Percentiles rank a stretch among this genome's conserved stretches.
Conservation (phyloP, 805 yeast species). For the Danielozyma ontarioensis region DNA sequence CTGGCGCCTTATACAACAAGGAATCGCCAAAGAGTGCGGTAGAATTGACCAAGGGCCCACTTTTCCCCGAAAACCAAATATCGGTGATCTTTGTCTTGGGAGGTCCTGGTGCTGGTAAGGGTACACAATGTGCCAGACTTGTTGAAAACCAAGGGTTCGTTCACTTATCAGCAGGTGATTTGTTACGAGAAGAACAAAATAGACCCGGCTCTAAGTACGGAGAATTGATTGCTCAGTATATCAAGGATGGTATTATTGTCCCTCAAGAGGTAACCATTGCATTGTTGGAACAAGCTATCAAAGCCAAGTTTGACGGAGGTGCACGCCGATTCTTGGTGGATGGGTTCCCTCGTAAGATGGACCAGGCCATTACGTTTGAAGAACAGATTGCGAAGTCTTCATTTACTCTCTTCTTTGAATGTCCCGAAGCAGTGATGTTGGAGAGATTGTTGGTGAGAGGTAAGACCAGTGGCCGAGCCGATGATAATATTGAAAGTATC, state of each 20-base stretch:
- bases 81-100: conserved; percentile 89
- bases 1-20: conserved; percentile 39
- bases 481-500: conserved; percentile 89
- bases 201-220: conserved; percentile 83
- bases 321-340: conserved; percentile 73
- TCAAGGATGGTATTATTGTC: conserved; percentile 84
- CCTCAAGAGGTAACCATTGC: conserved; percentile 92
- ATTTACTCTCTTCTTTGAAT: conserved; percentile 71
- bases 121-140: conserved; percentile 88
- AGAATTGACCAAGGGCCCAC: conserved; percentile 33
- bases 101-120: conserved; percentile 98
- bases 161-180: conserved; percentile 94
- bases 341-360: conserved; percentile 98
- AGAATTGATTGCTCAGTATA: conserved; percentile 74
- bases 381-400: conserved; percentile 64
- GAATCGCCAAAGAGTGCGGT: conserved; percentile 39
- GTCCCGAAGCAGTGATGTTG: conserved; percentile 81
- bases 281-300: conserved; percentile 73
- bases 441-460: conserved; percentile 84
- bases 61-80: conserved; percentile 61
- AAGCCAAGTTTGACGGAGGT: conserved; percentile 44
- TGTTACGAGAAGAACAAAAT: conserved; percentile 85
- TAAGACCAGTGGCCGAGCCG: conserved; percentile 89
- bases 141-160: conserved; percentile 78
- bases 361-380: conserved; percentile 93